A percentile compares a stretch with the other conserved stretches of the same genome.
These are phyloP conservation scores for Henningerozyma blattae DNA, from an alignment of 805 yeast genomes.

Conservation along the genomic window DNA sequence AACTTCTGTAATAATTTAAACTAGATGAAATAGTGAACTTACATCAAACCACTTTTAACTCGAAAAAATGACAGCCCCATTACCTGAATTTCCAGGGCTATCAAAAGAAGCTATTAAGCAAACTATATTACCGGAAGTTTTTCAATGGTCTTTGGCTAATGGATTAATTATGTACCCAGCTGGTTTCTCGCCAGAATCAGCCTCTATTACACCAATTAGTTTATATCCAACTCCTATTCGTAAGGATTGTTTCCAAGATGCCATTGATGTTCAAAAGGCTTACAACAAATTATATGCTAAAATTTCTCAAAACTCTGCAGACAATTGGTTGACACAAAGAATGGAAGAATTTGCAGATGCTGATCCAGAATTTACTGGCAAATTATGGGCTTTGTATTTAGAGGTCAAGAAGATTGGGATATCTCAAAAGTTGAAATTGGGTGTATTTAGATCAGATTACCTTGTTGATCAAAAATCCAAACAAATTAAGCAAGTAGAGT, in stretches of 20 bases:
- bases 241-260: conserved; percentile 47
- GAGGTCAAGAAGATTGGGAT: conserved; percentile 27
- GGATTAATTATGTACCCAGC: conserved; percentile 79
- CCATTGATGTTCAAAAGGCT: conserved; percentile 48
- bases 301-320: conserved; percentile 38
- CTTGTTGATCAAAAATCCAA: conserved; percentile 41
- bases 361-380: conserved; percentile 76
- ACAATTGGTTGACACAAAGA: conserved; percentile 50
- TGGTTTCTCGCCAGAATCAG: conserved; percentile 29
- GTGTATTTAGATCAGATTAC: conserved; percentile 85
- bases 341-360: conserved; percentile 41
- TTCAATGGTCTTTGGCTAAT: conserved; percentile 69
- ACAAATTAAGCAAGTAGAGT: conserved; percentile 82
- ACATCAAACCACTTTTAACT: too few species aligned
- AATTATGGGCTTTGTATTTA: conserved; percentile 48
- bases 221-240: conserved; percentile 87
- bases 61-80: too few species aligned
- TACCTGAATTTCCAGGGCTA: conserved; percentile 21
- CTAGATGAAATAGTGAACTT: too few species aligned
- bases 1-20: too few species aligned
- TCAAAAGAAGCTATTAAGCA: conserved; percentile 14
- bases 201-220: conserved; percentile 74
- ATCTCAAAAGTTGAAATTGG: conserved; percentile 60
- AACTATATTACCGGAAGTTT: conserved; percentile 33
- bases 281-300: conserved; percentile 69